Percentiles rank a stretch among this genome's conserved stretches.
phyloP scores from a whole-genome alignment of 1,284 basidiomycete species.

The Hypsizygus ulmarius region DNA sequence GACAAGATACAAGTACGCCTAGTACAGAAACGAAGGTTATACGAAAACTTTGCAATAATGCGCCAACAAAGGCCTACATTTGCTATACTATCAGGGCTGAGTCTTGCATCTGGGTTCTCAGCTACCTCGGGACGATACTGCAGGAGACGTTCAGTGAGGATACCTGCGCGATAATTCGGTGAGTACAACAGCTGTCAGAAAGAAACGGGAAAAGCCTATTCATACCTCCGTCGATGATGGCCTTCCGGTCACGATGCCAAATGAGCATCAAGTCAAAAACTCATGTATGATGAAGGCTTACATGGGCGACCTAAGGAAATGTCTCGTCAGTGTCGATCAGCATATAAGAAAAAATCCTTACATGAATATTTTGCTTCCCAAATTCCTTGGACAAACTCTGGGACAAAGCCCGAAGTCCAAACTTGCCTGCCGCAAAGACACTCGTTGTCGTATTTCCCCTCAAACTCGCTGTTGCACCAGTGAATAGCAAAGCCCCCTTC shows the following conservation, averaged over 20 bases:
- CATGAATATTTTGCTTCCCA: constrained; percentile 76
- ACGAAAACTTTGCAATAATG: not conserved
- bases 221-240: constrained; percentile 58
- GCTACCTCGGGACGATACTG: constrained; percentile 38
- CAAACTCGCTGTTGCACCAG: constrained; percentile 70
- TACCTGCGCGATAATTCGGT: constrained; percentile 26
- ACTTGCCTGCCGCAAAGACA: constrained; percentile 69
- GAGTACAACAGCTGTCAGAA: not conserved
- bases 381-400: constrained; percentile 82
- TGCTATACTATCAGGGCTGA: constrained; percentile 67
- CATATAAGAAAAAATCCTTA: constrained; percentile 26
- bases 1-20: constrained; percentile 56
- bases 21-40: not conserved
- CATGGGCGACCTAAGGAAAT: constrained; percentile 52
- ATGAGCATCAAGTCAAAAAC: not conserved
- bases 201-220: not conserved
- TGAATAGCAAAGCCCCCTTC: constrained; percentile 72
- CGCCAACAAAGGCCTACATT: constrained; percentile 38
- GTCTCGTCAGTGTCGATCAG: not conserved
- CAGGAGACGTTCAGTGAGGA: constrained; percentile 46
- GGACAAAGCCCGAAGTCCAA: constrained; percentile 61
- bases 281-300: constrained; percentile 32
- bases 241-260: constrained; percentile 31
- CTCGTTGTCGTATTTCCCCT: constrained; percentile 67
- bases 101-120: constrained; percentile 43